Evolutionary conservation across 352 stramenopile genomes (phyloP), one percentile per base, ranked within the genome.

Genomic region (Phytopythium chamaehyphon): DNA sequence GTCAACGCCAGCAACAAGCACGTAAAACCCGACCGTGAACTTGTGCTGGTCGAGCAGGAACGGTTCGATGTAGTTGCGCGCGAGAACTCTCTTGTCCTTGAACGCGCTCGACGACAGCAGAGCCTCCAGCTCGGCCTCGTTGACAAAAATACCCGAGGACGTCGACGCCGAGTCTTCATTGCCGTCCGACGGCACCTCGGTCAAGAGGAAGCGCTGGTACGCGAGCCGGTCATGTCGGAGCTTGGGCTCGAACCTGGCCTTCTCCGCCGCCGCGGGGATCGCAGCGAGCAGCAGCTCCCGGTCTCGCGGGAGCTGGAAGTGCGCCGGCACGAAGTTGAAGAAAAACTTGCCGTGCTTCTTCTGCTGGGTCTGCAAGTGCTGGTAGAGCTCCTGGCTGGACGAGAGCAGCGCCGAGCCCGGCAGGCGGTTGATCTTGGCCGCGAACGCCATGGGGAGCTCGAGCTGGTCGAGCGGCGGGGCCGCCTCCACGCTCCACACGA

Each of bases 11-110:
- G 84, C 91, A 22, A 97, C 65, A 6, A 71, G 65, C 19, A 95
- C 88, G 61, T 96, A 96, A 55, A 95, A 88, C 2, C 88, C 79
- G 31, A 95, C 79, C 45, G 84, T 74, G 57, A 95, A 95, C 62
- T 96, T 95, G 72, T 91, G 76, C 40, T 76, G 83, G 46, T 95
- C 85, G 21, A 97, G 62, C 19, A 96, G 69, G 26, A 89, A 74
- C 31, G 88, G 88, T 59, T 96, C 83, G 14, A 93, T 62, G 59
- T 93, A 96, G 51, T 86, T 62, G 39, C 82, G 69, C 23, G 90
- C 73, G 28, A 88, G 69, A 15, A 91, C 62, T 21, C 48, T 40
- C 51, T 85, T 84, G 22, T 67, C 73, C 37, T 80, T 62, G 44
- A 83, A 82, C 19, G 72, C 40, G 36, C 28, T 65, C 19, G 66